Percentiles rank a stretch among this genome's conserved stretches.
Conservation (phyloP, 805 yeast genomes). For the Saturnispora mendoncae region DNA sequence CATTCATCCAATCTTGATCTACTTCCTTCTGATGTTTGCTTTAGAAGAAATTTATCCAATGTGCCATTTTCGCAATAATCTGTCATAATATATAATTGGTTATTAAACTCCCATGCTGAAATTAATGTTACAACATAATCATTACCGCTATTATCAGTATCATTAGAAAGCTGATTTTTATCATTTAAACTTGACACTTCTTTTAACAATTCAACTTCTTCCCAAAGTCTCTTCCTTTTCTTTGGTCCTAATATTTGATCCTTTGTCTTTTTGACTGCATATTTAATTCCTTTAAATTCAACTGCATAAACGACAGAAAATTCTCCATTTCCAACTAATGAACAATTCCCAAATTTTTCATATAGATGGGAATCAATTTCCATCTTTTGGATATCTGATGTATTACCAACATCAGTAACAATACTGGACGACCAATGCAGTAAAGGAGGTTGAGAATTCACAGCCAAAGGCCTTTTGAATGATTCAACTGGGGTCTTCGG, state of each 20-base stretch:
- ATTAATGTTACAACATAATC: slow-evolving; percentile 71
- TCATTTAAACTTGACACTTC: slow-evolving; percentile 20
- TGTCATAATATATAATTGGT: slow-evolving; percentile 81
- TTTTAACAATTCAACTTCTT: slow-evolving; percentile 69
- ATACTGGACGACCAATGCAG: slow-evolving; percentile 5
- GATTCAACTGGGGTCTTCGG: slow-evolving; percentile 17
- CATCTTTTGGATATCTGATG: slow-evolving; percentile 6
- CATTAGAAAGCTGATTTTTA: slow-evolving; percentile 6
- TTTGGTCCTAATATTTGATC: slow-evolving; percentile 49
- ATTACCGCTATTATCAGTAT: slow-evolving; percentile 24
- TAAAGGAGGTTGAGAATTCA: neutral
- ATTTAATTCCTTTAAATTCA: slow-evolving; percentile 53
- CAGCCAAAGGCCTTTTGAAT: slow-evolving; percentile 1
- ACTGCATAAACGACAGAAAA: slow-evolving; percentile 86
- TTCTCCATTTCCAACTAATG: slow-evolving; percentile 74
- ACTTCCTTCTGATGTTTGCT: slow-evolving; percentile 63
- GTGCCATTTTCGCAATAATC: slow-evolving; percentile 92
- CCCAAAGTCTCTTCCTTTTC: slow-evolving; percentile 52
- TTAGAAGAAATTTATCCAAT: slow-evolving; percentile 67
- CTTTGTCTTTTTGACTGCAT: slow-evolving; percentile 84
- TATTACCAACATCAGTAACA: slow-evolving; percentile 7
- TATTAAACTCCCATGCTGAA: slow-evolving; percentile 77
- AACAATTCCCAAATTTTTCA: slow-evolving; percentile 55
- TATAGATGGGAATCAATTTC: slow-evolving; percentile 35
- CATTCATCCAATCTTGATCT: slow-evolving; percentile 84